Base-by-base conservation (phyloP, 2,329 filamentous ascomycete species). In the Aspergillus quadrilineatus region DNA sequence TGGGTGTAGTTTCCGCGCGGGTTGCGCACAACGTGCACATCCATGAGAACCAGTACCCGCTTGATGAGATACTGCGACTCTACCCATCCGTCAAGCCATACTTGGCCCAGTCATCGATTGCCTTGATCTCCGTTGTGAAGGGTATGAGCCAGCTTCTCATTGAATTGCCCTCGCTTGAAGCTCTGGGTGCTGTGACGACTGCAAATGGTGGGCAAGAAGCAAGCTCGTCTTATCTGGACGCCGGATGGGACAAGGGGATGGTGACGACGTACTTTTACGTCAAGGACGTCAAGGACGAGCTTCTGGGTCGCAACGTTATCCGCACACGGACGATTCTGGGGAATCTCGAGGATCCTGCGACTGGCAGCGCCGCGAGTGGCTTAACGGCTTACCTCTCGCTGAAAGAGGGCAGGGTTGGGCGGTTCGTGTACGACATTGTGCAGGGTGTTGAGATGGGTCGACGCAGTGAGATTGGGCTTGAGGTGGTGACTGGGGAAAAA, bases 391-490 rank as follows among this genome's bases (percentile, higher is more conserved):
- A 82, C 64, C 72, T 88, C 58, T 77, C 80, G 4, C 66, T 82
- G 50, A 68, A 69, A n/a, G 74, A 74, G 50, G 68, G 67, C 69
- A 65, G 22, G 51, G 53, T n/a, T 56, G 63, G 42, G 9, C 42
- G 28, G 46, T 69, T 68, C 26, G 69, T 69, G 53, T 86, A 82
- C 61, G 75, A 79, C 56, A 73, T 89, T 60, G 82, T 82, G 57
- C 86, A 89, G 73, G 87, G 86, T 0, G 83, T 88, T 8, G 86
- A 89, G 72, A 88, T 89, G 82, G 85, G 85, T 5, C 73, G 85
- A 61, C 63, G 70, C 6, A 74, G 71, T 63, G 73, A 75, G 55
- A 76, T 76, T 51, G 69, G 67, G 6, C 63, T 76, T 14, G 65
- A 63, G 6, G 67, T 73, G 14, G 55, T 39, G 14, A 15, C 69